A percentile compares a stretch with the other conserved stretches of the same genome.
These are phyloP conservation scores for Amylocarpus encephaloides DNA, from an alignment of 2,329 filamentous ascomycete genomes.

Conservation along the genomic window DNA sequence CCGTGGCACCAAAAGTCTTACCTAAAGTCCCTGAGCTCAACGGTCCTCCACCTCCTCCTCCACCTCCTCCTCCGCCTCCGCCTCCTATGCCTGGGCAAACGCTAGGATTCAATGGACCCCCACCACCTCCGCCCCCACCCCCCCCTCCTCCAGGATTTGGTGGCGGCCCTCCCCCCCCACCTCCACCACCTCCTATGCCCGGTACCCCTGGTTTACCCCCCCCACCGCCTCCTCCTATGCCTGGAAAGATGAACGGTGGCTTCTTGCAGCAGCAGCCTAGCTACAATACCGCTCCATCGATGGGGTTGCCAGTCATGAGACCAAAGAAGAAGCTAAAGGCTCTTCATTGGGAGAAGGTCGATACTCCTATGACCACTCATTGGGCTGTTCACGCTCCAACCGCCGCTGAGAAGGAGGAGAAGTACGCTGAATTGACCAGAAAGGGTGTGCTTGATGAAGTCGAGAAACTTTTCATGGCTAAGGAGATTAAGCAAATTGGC, in stretches of 20 bases:
- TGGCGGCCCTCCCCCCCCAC: conserved; percentile 36
- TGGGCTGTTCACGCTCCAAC: conserved; percentile 86
- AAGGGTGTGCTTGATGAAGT: conserved; percentile 97
- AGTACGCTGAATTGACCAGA: conserved; percentile 85
- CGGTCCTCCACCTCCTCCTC: conserved; percentile 35
- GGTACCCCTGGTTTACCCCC: conserved; percentile 46
- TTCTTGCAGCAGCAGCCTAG: conserved; percentile 61
- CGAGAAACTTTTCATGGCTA: conserved; percentile 94
- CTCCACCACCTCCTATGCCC: conserved; percentile 40
- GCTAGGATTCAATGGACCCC: conserved; percentile 27
- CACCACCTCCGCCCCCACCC: conserved; percentile 35
- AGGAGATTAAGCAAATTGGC: conserved; percentile 87
- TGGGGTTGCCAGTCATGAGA: conserved; percentile 72
- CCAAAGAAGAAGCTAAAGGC: conserved; percentile 99
- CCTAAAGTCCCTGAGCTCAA: conserved; percentile 31
- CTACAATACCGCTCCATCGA: conserved; percentile 47
- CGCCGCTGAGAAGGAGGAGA: conserved; percentile 86
- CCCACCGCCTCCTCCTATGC: conserved; percentile 54
- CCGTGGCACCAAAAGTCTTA: conserved; percentile 12
- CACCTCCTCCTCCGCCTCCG: conserved; percentile 35
- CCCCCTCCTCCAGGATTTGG: conserved; percentile 37
- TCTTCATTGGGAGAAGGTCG: conserved; percentile 98
- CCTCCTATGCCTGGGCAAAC: conserved; percentile 35
- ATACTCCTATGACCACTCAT: conserved; percentile 82
- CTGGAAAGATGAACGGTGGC: conserved; percentile 65